A percentile compares a stretch with the other conserved stretches of the same genome.
Conservation (phyloP, 2,329 filamentous ascomycete species). For the Xenosphaeropsis pyriputrescens region DNA sequence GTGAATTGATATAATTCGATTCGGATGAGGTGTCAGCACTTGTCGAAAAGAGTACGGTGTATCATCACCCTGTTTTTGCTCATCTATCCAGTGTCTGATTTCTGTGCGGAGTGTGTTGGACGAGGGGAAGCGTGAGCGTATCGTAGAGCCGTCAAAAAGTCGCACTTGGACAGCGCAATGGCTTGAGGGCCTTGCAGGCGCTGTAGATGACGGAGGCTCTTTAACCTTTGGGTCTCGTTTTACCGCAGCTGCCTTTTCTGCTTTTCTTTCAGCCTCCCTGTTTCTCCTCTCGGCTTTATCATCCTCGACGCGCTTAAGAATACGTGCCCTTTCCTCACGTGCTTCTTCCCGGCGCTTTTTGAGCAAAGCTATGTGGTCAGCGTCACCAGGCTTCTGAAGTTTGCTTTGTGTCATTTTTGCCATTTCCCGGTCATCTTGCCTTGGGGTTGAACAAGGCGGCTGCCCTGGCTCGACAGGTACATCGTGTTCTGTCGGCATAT, state of each 20-base stretch:
- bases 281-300: slow-evolving; percentile 57
- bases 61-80: slow-evolving; percentile 36
- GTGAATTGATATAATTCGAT: slow-evolving; percentile 53
- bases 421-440: slow-evolving; percentile 25
- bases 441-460: slow-evolving; percentile 2
- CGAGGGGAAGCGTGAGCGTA: slow-evolving; percentile 58
- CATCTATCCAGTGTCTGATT: slow-evolving; percentile 67
- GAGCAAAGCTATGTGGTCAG: slow-evolving; percentile 36
- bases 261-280: slow-evolving; percentile 33
- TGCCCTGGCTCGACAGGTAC: too few relatives aligned
- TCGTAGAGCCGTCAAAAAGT: slow-evolving; percentile 69
- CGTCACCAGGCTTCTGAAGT: slow-evolving; percentile 22
- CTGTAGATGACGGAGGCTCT: slow-evolving; percentile 1
- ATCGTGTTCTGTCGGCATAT: too few relatives aligned
- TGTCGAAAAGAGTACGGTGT: slow-evolving; percentile 73
- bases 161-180: slow-evolving; percentile 59
- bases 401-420: slow-evolving; percentile 21
- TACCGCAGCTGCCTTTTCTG: slow-evolving; percentile 18
- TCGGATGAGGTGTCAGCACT: slow-evolving; percentile 65
- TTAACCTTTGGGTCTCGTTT: slow-evolving; percentile 5
- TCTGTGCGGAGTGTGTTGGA: slow-evolving; percentile 44
- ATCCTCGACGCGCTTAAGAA: slow-evolving; percentile 61
- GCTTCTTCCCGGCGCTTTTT: slow-evolving; percentile 49
- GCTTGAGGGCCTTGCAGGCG: slow-evolving; percentile 9
- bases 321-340: slow-evolving; percentile 52